These are phyloP conservation scores for Venturia asperata DNA, from an alignment of 2,329 filamentous ascomycete species.

Conservation along the genomic window DNA sequence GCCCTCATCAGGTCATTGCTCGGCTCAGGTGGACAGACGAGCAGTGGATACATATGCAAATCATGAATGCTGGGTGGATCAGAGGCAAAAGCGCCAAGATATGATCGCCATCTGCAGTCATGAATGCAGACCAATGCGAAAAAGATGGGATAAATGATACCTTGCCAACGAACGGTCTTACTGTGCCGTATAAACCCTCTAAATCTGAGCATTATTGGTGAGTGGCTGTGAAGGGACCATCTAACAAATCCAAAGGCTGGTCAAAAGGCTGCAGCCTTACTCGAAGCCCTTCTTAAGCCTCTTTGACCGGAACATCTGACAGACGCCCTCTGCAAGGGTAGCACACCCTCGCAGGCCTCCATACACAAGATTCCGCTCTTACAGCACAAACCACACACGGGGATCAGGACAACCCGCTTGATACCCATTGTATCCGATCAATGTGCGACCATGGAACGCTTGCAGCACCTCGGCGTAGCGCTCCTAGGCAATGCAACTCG, in stretches of 20 bases:
- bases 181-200: not conserved
- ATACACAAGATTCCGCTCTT: conserved; percentile 1
- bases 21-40: too few relatives aligned
- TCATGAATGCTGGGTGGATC: too few relatives aligned
- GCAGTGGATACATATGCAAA: too few relatives aligned
- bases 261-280: conserved; percentile 6
- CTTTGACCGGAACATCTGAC: conserved; percentile 5
- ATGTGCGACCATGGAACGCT: not conserved
- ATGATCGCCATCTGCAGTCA: not conserved
- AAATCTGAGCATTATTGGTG: not conserved
- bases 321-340: not conserved
- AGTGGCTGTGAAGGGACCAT: not conserved
- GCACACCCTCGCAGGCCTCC: not conserved
- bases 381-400: not conserved
- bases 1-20: too few relatives aligned
- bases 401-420: not conserved
- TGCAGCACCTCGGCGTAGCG: conserved; percentile 1
- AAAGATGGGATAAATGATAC: not conserved
- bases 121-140: not conserved
- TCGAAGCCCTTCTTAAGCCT: not conserved
- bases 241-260: not conserved
- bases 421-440: not conserved
- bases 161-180: not conserved
- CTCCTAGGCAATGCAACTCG: not conserved
- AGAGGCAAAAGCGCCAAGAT: not conserved